These are phyloP conservation scores for Sungouiella blattae DNA, from an alignment of 805 yeast species.

Conservation along the genomic window DNA sequence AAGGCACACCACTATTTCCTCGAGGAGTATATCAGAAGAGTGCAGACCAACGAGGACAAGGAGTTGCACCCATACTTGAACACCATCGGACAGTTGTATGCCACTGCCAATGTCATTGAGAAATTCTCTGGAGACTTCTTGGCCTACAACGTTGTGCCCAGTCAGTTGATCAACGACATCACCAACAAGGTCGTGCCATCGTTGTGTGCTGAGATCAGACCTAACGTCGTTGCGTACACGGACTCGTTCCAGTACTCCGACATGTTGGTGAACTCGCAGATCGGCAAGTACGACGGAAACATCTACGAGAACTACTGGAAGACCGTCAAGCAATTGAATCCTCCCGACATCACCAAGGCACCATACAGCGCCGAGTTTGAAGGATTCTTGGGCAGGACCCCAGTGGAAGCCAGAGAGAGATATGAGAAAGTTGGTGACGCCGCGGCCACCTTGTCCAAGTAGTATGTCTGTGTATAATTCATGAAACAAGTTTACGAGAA, in stretches of 20 bases:
- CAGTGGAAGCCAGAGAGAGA: slow-evolving; percentile 13
- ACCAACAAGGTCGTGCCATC: slow-evolving; percentile 14
- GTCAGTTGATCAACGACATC: slow-evolving; percentile 13
- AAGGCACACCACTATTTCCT: slow-evolving; percentile 19
- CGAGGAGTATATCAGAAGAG: slow-evolving; percentile 10
- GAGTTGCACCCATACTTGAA: slow-evolving; percentile 13
- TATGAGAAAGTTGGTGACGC: slow-evolving; percentile 12
- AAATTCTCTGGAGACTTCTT: slow-evolving; percentile 17
- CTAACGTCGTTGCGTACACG: slow-evolving; percentile 15
- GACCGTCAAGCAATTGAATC: slow-evolving; percentile 16
- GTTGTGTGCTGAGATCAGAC: slow-evolving; percentile 16
- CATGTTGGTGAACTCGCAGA: slow-evolving; percentile 15
- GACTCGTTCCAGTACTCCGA: slow-evolving; percentile 19
- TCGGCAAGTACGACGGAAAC: slow-evolving; percentile 17
- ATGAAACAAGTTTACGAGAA: no score
- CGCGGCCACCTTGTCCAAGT: slow-evolving; percentile 13
- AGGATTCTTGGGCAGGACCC: slow-evolving; percentile 13
- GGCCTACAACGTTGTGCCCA: slow-evolving; percentile 12
- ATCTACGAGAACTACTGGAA: slow-evolving; percentile 19
- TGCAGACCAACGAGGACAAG: slow-evolving; percentile 9
- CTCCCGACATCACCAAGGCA: slow-evolving; percentile 15
- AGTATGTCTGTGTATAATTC: not conserved
- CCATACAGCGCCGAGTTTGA: slow-evolving; percentile 19
- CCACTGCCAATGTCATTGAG: slow-evolving; percentile 16
- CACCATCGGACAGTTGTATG: slow-evolving; percentile 17